These are phyloP conservation scores for Botrytis paeoniae DNA, from an alignment of 2,329 filamentous ascomycete genomes.

Conservation along the genomic window DNA sequence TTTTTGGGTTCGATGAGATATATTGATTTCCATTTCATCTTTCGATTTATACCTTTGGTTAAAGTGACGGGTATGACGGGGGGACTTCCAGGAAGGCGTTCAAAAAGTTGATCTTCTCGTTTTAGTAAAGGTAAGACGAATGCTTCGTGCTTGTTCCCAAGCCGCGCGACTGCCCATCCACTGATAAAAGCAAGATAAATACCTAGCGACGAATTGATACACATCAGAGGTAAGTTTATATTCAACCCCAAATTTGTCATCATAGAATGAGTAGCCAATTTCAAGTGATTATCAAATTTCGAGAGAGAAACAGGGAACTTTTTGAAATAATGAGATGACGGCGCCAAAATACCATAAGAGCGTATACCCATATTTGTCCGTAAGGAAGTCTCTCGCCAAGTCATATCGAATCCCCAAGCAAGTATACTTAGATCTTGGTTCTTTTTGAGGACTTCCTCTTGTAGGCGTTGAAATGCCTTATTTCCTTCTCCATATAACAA, in stretches of 20 bases:
- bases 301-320: neutral
- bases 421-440: conserved; percentile 6
- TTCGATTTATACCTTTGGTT: neutral
- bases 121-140: neutral
- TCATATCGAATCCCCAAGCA: conserved; percentile 14
- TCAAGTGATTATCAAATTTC: neutral
- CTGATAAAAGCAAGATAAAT: conserved; percentile 2
- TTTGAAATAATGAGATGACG: neutral
- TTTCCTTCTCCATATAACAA: neutral
- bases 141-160: neutral
- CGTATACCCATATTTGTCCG: neutral
- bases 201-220: neutral
- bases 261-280: neutral
- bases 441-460: conserved; percentile 12
- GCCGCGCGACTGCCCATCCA: neutral
- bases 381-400: neutral
- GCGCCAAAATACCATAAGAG: neutral
- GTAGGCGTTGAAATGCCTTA: neutral
- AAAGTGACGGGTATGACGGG: neutral
- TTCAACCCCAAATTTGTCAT: neutral
- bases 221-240: neutral
- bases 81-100: neutral
- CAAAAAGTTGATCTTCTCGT: neutral
- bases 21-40: neutral
- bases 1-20: neutral